Conservation (phyloP, 73 alveolate genomes). For the Symbiodinium pilosum region DNA sequence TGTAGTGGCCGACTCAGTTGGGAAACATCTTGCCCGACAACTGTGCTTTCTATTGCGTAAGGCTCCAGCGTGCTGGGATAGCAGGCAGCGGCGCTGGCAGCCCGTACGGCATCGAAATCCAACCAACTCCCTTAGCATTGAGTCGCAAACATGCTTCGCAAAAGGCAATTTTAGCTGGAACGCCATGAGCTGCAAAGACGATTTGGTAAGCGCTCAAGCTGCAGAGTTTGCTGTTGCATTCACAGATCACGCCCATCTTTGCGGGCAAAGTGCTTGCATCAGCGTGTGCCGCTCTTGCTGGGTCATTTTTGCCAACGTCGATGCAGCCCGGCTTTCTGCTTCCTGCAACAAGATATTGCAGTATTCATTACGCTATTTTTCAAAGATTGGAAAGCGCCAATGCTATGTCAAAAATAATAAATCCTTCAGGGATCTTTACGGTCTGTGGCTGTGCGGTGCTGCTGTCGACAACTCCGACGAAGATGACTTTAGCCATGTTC, state of each 20-base stretch:
- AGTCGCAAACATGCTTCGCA: background rate
- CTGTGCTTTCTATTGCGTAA: no score
- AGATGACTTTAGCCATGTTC: background rate
- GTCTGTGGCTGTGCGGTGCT: no score
- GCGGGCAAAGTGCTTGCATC: conserved; percentile 10
- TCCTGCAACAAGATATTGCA: no score
- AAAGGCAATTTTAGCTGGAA: no score
- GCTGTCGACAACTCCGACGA: no score
- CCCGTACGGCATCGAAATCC: background rate
- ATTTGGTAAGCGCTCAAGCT: no score
- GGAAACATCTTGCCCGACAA: no score
- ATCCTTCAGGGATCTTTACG: no score
- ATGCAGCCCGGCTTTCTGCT: background rate
- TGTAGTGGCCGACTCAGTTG: background rate
- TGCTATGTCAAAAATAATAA: no score
- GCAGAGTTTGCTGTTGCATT: background rate
- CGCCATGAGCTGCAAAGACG: no score
- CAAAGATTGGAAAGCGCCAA: no score
- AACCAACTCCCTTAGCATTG: background rate
- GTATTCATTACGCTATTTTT: no score
- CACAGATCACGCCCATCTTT: background rate
- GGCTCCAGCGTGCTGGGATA: background rate
- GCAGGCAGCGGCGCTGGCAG: background rate
- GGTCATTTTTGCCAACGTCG: background rate
- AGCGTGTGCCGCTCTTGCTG: background rate